Evolutionary conservation across 192 early-diverging fungal genomes (phyloP), one percentile per base, ranked within the genome.

Genomic region (Coemansia sp.): DNA sequence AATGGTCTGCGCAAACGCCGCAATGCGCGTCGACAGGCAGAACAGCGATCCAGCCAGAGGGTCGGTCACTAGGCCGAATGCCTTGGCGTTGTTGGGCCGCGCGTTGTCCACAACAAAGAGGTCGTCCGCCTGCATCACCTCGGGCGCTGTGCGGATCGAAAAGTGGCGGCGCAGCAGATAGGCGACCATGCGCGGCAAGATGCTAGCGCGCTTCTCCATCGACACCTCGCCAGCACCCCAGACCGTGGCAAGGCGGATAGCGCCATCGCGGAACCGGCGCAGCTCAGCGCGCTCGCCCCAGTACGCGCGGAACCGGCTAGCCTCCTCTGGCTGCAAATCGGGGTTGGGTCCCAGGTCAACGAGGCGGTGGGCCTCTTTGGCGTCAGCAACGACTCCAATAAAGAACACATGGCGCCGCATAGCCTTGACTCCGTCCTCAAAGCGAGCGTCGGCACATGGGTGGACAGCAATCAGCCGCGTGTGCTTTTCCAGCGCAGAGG

Each of bases 231-330:
- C 76, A 38, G 62, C 64, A 50, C 84, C 83, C 88, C 94, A 99
- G 0, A 96, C 91, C 6, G 94, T 91, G 83, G 92, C 92, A 78
- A 95, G 90, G 6, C 87, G 61, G 72, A 99, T 97, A 52, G 87
- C 87, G 20, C 94, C 94, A 69, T 99, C 94, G 69, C 94, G 90
- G 87, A 97, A 99, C 14, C 97, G 89, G 33, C 97, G 89, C 56
- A 95, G 72, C 69, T 96, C 95, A 3, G 93, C 86, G 35, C 88
- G 89, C 37, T 81, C 85, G n/a, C 97, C 97, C 97, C 97, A 99
- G 34, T 94, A 80, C 25, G 79, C 69, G 9, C 87, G 82, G 84
- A 96, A 97, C 18, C 77, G 85, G 10, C 81, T 81, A 5, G 87
- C 83, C 11, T 81, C 87, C 21, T 85, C 83, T 31, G 76, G 78